phyloP scores from a whole-genome alignment of 805 yeast species.

The Starmerella roubikii region DNA sequence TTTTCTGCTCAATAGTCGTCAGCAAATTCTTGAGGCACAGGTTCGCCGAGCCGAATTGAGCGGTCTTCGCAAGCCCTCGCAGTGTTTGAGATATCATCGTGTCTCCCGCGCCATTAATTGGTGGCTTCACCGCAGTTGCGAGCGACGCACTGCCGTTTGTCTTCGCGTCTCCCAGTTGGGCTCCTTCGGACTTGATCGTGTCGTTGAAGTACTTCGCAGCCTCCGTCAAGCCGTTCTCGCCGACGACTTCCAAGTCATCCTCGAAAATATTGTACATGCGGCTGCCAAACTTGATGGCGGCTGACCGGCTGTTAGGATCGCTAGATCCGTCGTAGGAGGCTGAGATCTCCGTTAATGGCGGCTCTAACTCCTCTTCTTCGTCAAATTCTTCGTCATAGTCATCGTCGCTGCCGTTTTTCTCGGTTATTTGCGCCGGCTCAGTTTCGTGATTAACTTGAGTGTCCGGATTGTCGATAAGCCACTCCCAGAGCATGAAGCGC shows the following conservation, averaged over 20 bases:
- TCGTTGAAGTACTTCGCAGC: conserved; percentile 45
- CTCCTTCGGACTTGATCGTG: neutral
- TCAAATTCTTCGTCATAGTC: conserved; percentile 32
- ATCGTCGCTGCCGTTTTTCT: conserved; percentile 28
- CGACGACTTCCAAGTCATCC: conserved; percentile 26
- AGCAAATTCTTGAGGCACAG: conserved; percentile 68
- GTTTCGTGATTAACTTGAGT: neutral
- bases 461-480: conserved; percentile 3
- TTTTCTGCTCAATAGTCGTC: conserved; percentile 59
- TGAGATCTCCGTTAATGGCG: conserved; percentile 13
- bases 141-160: neutral
- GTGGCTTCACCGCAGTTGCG: neutral
- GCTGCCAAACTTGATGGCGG: conserved; percentile 35
- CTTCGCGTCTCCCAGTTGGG: neutral
- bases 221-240: conserved; percentile 36
- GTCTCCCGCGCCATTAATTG: neutral
- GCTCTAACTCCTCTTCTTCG: conserved; percentile 22
- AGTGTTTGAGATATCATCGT: neutral
- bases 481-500: conserved; percentile 31
- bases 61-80: conserved; percentile 22
- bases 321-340: conserved; percentile 16
- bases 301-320: conserved; percentile 12
- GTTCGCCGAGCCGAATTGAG: conserved; percentile 58
- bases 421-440: conserved; percentile 19
- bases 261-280: conserved; percentile 56